Evolutionary conservation across 805 yeast genomes (phyloP), one percentile per base, ranked within the genome.

Genomic region (Metahyphopichia silvanorum): DNA sequence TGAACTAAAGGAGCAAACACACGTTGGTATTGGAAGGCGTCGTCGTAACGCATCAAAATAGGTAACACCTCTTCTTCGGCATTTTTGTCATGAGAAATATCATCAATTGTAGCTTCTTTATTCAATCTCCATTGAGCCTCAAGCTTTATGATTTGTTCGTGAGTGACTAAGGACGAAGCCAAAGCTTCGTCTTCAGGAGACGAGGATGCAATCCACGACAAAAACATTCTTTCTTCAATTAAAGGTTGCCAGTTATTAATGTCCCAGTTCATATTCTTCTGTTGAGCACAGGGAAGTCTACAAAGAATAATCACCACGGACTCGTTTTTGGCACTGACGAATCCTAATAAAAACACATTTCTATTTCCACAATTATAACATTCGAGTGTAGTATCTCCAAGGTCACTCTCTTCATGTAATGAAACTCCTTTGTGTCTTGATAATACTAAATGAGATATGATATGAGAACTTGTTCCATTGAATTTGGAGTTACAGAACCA

Each of bases 401-500:
- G 65, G 39, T 85, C 88, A 2, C 89, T 80, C 16, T 82, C 83
- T 22, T 79, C 79, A 54, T 88, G 96, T 28, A 87, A 69, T 2
- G 82, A 69, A 2, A 89, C 87, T 19, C 53, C 66, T 46, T 80
- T 79, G 54, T 89, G 97, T 40, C 81, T 77, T 1, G 95, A 75
- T 44, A 85, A 62, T 18, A 87, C 94, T 53, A 88, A 61, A 57
- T 89, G 97, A 12, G 85, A 84, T 13, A 89, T 79, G 11, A 89
- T 85, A 55, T 89, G 97, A 1, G 95, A 83, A 11, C 84, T 76
- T 8, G 74, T 61, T 9, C 76, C 59, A 30, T 43, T 32, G 14
- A 74, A 69, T 35, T 77, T 76, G 10, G 85, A 74, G 53, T 89
- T 89, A 64, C 97, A 89, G 54, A 89, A 89, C 96, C 96, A 89